These are phyloP conservation scores for Medicago arabica DNA, from an alignment of 306 rosid genomes.

Conservation along the genomic window DNA sequence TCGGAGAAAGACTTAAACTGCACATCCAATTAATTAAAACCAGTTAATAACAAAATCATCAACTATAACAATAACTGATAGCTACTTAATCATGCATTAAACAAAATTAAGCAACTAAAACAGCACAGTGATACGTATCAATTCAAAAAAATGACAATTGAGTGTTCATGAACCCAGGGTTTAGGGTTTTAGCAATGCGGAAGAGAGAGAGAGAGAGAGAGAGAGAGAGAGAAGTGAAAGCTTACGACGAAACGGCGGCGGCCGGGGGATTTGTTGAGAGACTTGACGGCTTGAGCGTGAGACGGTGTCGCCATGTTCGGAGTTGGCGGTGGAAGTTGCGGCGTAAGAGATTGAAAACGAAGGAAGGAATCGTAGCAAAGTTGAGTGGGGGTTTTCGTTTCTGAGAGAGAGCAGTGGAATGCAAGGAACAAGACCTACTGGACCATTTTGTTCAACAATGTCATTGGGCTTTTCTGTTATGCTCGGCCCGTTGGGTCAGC, in stretches of 20 bases:
- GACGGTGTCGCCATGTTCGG: slow-evolving; percentile 68
- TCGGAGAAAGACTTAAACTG: slow-evolving; percentile 80
- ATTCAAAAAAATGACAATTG: neutral
- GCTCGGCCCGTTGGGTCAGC: neutral
- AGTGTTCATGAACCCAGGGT: slow-evolving; percentile 5
- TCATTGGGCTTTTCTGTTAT: neutral
- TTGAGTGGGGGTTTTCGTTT: neutral
- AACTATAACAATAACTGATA: neutral
- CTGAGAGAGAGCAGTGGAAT: neutral
- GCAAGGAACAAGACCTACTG: neutral
- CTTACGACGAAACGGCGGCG: slow-evolving; percentile 82
- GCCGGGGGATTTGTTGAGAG: slow-evolving; percentile 79
- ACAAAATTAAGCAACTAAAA: neutral
- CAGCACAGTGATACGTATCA: neutral
- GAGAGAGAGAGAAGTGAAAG: neutral
- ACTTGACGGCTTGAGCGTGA: slow-evolving; percentile 83
- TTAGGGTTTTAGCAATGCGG: slow-evolving; percentile 46
- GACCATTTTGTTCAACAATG: too few relatives aligned
- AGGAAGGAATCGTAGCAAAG: neutral
- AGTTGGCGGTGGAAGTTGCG: neutral
- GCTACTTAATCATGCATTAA: neutral
- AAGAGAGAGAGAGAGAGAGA: neutral
- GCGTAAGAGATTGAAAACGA: neutral
- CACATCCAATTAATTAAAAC: neutral
- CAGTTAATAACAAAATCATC: neutral